Evolutionary conservation across 2,329 filamentous ascomycete species (phyloP).

Genomic region (Scedosporium apiospermum): DNA sequence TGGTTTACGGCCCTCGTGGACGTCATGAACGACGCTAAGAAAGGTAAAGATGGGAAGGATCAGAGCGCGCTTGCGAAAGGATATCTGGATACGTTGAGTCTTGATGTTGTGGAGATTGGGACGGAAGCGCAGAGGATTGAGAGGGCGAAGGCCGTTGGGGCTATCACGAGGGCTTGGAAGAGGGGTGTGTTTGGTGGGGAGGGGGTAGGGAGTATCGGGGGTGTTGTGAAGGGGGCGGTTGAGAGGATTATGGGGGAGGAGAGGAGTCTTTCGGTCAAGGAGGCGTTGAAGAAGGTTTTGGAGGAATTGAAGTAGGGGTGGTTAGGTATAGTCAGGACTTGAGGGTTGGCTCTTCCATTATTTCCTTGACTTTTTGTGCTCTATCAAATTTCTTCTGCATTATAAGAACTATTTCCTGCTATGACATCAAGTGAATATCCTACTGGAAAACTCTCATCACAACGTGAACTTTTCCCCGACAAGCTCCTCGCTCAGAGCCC

Average conservation of each 20-base stretch:
- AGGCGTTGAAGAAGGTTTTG: constrained; percentile 27
- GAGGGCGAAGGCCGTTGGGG: constrained; percentile 35
- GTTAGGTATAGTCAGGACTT: too few relatives aligned
- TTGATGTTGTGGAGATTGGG: constrained; percentile 34
- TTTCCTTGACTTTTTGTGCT: not conserved
- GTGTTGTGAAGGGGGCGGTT: constrained; percentile 22
- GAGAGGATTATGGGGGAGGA: constrained; percentile 27
- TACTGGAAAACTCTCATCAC: not conserved
- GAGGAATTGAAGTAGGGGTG: constrained; percentile 16
- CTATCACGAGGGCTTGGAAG: constrained; percentile 30
- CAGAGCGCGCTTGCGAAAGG: constrained; percentile 16
- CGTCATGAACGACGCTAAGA: constrained; percentile 31
- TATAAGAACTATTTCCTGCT: not conserved
- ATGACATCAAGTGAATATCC: not conserved
- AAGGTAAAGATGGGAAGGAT: constrained; percentile 14
- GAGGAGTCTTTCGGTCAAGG: constrained; percentile 35
- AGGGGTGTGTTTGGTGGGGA: constrained; percentile 30
- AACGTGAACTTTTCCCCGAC: constrained; percentile 2
- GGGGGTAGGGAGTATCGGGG: constrained; percentile 9
- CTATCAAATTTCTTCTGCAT: not conserved
- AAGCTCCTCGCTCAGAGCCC: constrained; percentile 11
- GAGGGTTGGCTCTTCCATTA: too few relatives aligned
- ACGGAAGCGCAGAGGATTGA: constrained; percentile 41
- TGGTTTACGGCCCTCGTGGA: constrained; percentile 43
- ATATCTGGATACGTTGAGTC: constrained; percentile 38